Conservation (phyloP, 2,329 filamentous ascomycete genomes). For the Epicoccum nigrum region DNA sequence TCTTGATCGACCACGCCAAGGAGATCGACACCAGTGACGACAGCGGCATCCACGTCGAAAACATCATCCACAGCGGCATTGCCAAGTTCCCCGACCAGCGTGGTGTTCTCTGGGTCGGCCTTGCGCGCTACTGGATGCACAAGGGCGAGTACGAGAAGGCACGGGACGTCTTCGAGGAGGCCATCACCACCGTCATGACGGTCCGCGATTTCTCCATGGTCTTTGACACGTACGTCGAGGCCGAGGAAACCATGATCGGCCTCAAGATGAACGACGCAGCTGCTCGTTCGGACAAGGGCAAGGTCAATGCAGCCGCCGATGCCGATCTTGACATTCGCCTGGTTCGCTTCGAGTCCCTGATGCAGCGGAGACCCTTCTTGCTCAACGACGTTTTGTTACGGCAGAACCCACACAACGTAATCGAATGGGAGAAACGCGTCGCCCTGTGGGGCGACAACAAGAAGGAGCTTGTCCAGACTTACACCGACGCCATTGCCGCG, state of each 20-base stretch:
- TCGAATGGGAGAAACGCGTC: constrained; percentile 97
- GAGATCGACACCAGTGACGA: constrained; percentile 82
- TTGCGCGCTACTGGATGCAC: constrained; percentile 97
- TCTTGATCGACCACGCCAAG: constrained; percentile 88
- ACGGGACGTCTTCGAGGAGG: constrained; percentile 93
- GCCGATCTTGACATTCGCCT: constrained; percentile 95
- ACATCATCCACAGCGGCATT: constrained; percentile 91
- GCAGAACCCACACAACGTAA: constrained; percentile 95
- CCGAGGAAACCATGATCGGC: constrained; percentile 94
- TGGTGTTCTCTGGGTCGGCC: constrained; percentile 91
- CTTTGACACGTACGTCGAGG: constrained; percentile 95
- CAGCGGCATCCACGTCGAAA: constrained; percentile 85
- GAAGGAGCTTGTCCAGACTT: constrained; percentile 88
- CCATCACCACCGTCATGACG: constrained; percentile 97
- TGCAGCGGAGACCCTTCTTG: constrained; percentile 94
- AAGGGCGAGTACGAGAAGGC: constrained; percentile 91
- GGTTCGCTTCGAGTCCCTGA: constrained; percentile 97
- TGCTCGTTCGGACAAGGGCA: constrained; percentile 76
- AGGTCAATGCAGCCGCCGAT: constrained; percentile 81
- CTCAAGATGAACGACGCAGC: constrained; percentile 89
- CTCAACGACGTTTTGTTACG: constrained; percentile 94
- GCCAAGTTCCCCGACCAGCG: constrained; percentile 89
- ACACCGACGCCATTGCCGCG: constrained; percentile 89
- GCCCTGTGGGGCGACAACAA: constrained; percentile 94
- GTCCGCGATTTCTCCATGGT: constrained; percentile 96